These are phyloP conservation scores for Lactarius sp. DNA, from an alignment of 768 basidiomycete genomes.

Conservation along the genomic window DNA sequence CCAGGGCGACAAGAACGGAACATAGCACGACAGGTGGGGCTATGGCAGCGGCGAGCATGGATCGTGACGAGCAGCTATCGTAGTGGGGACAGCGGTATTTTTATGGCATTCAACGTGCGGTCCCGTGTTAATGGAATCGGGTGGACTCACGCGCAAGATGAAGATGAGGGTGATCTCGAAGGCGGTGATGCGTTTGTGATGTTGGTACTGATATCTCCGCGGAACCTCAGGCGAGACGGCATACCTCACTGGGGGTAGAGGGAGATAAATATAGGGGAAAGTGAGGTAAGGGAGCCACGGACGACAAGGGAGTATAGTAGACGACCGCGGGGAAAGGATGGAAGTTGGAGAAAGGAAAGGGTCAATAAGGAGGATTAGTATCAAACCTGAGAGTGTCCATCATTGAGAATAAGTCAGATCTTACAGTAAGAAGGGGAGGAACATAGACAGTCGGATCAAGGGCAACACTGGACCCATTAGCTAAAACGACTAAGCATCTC, in stretches of 20 bases:
- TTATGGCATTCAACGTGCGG: neutral
- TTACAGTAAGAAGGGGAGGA: neutral
- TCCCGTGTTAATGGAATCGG: too few species aligned
- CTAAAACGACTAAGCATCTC: too few species aligned
- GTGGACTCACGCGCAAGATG: neutral
- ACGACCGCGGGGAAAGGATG: neutral
- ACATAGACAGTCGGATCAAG: neutral
- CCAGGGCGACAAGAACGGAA: neutral
- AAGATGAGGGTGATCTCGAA: neutral
- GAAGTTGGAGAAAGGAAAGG: neutral
- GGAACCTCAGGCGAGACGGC: neutral
- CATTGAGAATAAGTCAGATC: neutral
- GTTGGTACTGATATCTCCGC: neutral
- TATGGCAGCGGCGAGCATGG: conserved; percentile 1
- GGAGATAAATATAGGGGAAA: neutral
- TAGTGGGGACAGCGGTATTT: neutral
- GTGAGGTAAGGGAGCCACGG: too few species aligned
- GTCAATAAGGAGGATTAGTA: neutral
- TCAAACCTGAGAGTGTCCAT: neutral
- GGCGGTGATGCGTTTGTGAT: neutral
- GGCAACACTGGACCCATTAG: too few species aligned
- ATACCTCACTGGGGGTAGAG: neutral
- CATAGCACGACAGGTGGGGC: neutral
- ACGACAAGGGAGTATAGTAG: too few species aligned
- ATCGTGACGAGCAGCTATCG: neutral